Evolutionary conservation across 306 rosid genomes (phyloP), one percentile per base, ranked within the genome.

Genomic region (Coriaria nepalensis): DNA sequence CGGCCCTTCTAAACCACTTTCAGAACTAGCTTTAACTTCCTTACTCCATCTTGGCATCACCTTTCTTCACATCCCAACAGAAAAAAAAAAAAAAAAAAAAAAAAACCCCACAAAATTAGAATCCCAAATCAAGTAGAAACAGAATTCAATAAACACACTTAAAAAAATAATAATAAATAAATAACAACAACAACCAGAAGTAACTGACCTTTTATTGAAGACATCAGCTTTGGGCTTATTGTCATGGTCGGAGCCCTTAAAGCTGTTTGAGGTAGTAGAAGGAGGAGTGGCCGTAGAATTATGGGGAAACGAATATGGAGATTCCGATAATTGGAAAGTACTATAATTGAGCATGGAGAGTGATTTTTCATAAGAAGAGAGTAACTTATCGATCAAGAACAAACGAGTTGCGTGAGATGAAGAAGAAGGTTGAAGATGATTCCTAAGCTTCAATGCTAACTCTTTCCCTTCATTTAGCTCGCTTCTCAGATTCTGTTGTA

Each of bases 391-490:
- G 54, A 80, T 42, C 57, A 87, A 62, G 32, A 40, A 47, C 46
- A 67, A 68, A 46, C 60, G 69, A 2, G 33, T 33, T 56, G 70
- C 75, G 52, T 51, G 53, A 2, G 81, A 20, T 20, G 29, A 59
- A 1, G 88, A 62, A 37, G 79, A 54, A 13, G 68, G 64, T 34
- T 37, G 35, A 4, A 83, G 37, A 55, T 72, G 73, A 12, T 43
- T 49, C 47, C 9, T 35, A 2, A 87, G 86, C 68, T 80, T 52
- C 59, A 74, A 41, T 33, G 88, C 70, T 7, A 74, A 71, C 64
- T 80, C 73, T 70, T 70, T 60, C 49, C 96, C 96, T 41, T 72
- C 76, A 9, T 7, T 66, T 43, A 87, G 57, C 61, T 87, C 93
- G 45, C 47, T 55, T 43, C 67, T 61, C 15, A 87, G 51, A 60